phyloP scores from a whole-genome alignment of 768 basidiomycete species.

The Hygrophorus russula region DNA sequence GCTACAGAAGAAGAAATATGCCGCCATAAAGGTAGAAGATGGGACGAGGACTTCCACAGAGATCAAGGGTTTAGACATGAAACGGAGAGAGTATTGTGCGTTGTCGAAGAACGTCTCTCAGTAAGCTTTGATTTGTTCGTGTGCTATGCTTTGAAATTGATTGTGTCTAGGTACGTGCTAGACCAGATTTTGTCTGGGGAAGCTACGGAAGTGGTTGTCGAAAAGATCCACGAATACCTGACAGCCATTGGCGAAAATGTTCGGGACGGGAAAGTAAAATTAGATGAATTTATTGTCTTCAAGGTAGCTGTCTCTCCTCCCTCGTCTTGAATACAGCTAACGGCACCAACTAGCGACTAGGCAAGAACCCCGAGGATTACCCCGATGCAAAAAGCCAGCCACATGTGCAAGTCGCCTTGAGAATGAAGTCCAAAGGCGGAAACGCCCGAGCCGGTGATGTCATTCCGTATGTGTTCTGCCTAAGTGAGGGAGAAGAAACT shows the following conservation, averaged over 20 bases:
- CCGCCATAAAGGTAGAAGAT: conserved; percentile 90
- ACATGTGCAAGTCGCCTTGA: conserved; percentile 91
- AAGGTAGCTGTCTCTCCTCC: conserved; percentile 44
- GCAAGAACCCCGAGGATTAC: conserved; percentile 95
- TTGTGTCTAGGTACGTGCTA: conserved; percentile 61
- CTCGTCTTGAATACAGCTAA: not conserved
- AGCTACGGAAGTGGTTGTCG: conserved; percentile 78
- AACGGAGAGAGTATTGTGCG: conserved; percentile 88
- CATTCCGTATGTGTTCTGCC: conserved; percentile 91
- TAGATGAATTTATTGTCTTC: conserved; percentile 93
- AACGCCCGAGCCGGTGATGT: conserved; percentile 84
- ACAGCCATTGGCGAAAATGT: conserved; percentile 66
- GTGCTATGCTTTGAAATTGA: not conserved
- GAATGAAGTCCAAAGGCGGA: conserved; percentile 77
- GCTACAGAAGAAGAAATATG: conserved; percentile 98
- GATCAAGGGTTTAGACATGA: conserved; percentile 98
- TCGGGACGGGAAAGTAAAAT: conserved; percentile 58
- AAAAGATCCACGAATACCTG: conserved; percentile 89
- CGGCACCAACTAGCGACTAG: conserved; percentile 54
- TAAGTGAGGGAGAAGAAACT: conserved; percentile 58
- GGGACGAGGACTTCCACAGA: conserved; percentile 69
- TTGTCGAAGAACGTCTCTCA: conserved; percentile 89
- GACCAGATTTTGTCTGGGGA: conserved; percentile 89
- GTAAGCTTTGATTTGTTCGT: conserved; percentile 33
- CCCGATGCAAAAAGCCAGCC: conserved; percentile 93